Evolutionary conservation across 1,139 yeast species (phyloP).

Genomic region (Hyphopichia pseudoburtonii): DNA sequence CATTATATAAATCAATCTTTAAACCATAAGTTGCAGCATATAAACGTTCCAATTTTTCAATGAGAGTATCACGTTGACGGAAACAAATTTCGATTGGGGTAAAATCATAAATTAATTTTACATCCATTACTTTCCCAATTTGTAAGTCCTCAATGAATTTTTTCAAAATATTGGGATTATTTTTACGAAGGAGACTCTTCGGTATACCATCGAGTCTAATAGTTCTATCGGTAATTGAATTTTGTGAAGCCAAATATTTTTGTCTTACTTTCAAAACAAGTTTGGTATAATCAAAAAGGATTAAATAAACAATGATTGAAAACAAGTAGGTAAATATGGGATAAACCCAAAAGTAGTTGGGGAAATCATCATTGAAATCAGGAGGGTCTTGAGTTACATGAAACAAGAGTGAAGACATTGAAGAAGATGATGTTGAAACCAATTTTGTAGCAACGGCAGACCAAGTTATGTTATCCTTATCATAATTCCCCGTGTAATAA

Average conservation of each 20-base stretch:
- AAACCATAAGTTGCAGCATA: conserved; percentile 49
- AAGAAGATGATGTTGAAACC: not conserved
- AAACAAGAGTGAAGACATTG: conserved; percentile 1
- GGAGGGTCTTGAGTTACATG: conserved; percentile 14
- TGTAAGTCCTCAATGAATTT: conserved; percentile 60
- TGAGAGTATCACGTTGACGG: conserved; percentile 28
- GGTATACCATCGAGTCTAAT: conserved; percentile 87
- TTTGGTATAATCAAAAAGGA: conserved; percentile 66
- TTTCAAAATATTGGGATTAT: conserved; percentile 42
- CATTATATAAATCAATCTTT: conserved; percentile 40
- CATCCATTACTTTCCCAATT: conserved; percentile 57
- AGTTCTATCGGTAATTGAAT: conserved; percentile 90
- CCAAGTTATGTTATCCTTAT: conserved; percentile 32
- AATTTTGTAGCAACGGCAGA: not conserved
- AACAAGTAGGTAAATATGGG: conserved; percentile 85
- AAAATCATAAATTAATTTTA: conserved; percentile 59
- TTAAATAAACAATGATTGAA: conserved; percentile 64
- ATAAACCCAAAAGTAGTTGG: conserved; percentile 65
- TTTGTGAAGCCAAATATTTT: conserved; percentile 79
- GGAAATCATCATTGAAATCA: conserved; percentile 26
- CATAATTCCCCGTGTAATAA: conserved; percentile 47
- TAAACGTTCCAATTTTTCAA: conserved; percentile 42
- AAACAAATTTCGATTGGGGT: conserved; percentile 45
- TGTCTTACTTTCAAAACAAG: conserved; percentile 78
- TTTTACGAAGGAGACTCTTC: conserved; percentile 36